Evolutionary conservation across 345 rosid genomes (phyloP).

Genomic region (Syzygium oleosum): DNA sequence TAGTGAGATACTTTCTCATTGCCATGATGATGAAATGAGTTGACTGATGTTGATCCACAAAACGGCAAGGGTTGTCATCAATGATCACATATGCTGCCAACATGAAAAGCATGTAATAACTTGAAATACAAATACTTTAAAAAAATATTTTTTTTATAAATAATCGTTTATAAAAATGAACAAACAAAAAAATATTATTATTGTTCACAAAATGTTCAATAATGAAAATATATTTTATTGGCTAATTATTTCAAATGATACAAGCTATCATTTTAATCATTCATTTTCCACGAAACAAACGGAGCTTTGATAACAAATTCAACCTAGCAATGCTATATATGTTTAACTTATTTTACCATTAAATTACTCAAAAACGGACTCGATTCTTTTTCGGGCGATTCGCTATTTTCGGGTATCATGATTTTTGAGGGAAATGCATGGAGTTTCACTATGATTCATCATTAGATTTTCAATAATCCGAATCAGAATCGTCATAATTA

Average conservation of each 20-base stretch:
- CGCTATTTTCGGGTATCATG: neutral
- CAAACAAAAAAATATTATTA: too few relatives aligned
- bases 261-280: too few relatives aligned
- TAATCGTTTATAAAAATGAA: too few relatives aligned
- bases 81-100: neutral
- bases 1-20: neutral
- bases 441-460: neutral
- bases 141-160: too few relatives aligned
- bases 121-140: too few relatives aligned
- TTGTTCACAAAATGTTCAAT: too few relatives aligned
- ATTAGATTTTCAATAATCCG: neutral
- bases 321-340: neutral
- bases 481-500: neutral
- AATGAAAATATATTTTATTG: too few relatives aligned
- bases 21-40: neutral
- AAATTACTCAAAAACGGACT: neutral
- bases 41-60: neutral
- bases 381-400: accelerated
- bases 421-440: neutral
- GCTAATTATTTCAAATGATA: too few relatives aligned
- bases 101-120: neutral
- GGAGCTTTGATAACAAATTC: neutral
- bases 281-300: too few relatives aligned
- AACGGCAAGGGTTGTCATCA: accelerated
- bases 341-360: neutral